These are phyloP conservation scores for Alternaria solani DNA, from an alignment of 2,329 filamentous ascomycete species.

Conservation along the genomic window DNA sequence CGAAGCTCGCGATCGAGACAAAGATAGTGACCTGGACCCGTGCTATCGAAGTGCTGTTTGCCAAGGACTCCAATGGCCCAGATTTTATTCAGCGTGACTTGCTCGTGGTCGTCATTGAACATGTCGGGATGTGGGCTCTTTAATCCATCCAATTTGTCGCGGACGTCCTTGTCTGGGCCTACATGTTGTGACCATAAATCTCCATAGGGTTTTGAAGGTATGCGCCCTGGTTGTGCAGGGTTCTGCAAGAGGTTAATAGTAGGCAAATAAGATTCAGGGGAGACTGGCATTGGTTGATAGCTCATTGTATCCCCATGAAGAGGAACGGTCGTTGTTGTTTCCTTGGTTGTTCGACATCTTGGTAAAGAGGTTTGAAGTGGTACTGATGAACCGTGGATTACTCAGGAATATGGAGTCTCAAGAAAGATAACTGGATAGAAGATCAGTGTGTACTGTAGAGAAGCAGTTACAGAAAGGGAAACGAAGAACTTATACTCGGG, in stretches of 20 bases:
- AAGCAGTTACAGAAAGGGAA: not conserved
- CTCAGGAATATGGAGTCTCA: too few relatives aligned
- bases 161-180: not conserved
- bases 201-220: too few relatives aligned
- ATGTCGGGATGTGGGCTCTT: not conserved
- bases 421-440: not conserved
- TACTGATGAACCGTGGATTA: not conserved
- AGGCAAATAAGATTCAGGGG: not conserved
- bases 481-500: not conserved
- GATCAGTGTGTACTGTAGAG: not conserved
- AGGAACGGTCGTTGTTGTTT: not conserved
- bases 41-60: not conserved
- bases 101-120: not conserved
- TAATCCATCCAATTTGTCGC: too few relatives aligned
- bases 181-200: not conserved
- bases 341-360: not conserved
- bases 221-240: too few relatives aligned
- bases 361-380: not conserved
- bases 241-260: not conserved
- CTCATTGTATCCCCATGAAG: not conserved
- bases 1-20: not conserved
- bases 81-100: not conserved
- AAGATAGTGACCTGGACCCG: not conserved
- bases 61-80: not conserved
- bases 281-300: not conserved